A percentile compares a stretch with the other conserved stretches of the same genome.
Evolutionary conservation across 2,329 filamentous ascomycete genomes (phyloP).

Genomic region (Xylaria arbuscula): DNA sequence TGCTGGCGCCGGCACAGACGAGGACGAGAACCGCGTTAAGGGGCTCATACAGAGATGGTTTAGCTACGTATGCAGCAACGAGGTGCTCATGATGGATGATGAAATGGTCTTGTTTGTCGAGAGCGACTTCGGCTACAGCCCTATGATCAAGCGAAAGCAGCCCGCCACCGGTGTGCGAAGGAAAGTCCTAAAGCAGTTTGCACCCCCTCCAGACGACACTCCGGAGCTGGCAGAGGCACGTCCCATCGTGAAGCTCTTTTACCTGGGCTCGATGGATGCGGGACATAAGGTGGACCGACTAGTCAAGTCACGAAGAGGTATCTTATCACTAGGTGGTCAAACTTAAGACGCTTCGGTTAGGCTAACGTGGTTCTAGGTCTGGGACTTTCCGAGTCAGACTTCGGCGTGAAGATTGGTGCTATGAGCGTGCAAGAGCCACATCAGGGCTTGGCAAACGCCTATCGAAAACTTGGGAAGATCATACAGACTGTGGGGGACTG

Average conservation of each 20-base stretch:
- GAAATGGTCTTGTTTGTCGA: constrained; percentile 99
- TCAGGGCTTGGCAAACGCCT: constrained; percentile 85
- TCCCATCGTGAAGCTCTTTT: constrained; percentile 94
- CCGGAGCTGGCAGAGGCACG: constrained; percentile 91
- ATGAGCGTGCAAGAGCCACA: constrained; percentile 94
- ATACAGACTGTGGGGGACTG: constrained; percentile 95
- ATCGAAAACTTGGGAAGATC: constrained; percentile 92
- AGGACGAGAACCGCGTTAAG: constrained; percentile 92
- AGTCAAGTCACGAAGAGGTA: constrained; percentile 92
- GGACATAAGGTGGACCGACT: constrained; percentile 95
- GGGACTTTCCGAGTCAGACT: constrained; percentile 90
- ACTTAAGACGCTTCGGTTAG: constrained; percentile 24
- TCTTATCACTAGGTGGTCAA: constrained; percentile 40
- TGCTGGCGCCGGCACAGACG: constrained; percentile 93
- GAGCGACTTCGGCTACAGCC: constrained; percentile 97
- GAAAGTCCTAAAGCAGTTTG: constrained; percentile 98
- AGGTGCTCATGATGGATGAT: constrained; percentile 92
- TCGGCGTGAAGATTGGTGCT: constrained; percentile 87
- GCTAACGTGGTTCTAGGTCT: constrained; percentile 70
- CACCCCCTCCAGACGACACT: constrained; percentile 95
- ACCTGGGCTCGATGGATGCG: constrained; percentile 94
- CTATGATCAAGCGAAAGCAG: constrained; percentile 94
- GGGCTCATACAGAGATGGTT: constrained; percentile 92
- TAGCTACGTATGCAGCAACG: constrained; percentile 91
- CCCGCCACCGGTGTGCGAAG: constrained; percentile 94